These are phyloP conservation scores for Calonectria naviculata DNA, from an alignment of 2,329 filamentous ascomycete species.

Conservation along the genomic window DNA sequence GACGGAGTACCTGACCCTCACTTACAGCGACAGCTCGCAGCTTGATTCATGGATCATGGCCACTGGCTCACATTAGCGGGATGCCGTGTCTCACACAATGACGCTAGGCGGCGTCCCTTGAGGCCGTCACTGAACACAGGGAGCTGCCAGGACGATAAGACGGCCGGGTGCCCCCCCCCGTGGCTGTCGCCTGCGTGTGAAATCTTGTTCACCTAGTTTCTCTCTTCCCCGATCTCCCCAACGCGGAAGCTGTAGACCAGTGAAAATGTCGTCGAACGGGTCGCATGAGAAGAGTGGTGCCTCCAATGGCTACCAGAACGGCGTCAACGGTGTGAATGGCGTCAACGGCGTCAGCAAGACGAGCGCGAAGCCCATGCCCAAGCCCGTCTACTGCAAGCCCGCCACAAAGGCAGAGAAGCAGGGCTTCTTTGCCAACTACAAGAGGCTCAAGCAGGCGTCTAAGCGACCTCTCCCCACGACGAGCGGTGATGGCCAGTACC, in stretches of 20 bases:
- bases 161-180: slow-evolving; percentile 5
- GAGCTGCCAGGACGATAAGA: slow-evolving; percentile 15
- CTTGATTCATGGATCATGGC: slow-evolving; percentile 10
- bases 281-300: slow-evolving; percentile 37
- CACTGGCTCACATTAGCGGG: slow-evolving; percentile 20
- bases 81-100: slow-evolving; percentile 35
- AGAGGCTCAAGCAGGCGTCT: slow-evolving; percentile 57
- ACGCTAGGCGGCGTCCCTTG: slow-evolving; percentile 16
- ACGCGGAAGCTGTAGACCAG: slow-evolving; percentile 14
- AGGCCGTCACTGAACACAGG: slow-evolving; percentile 2
- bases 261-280: slow-evolving; percentile 37
- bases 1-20: not conserved
- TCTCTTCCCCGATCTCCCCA: not conserved
- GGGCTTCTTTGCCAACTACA: slow-evolving; percentile 40
- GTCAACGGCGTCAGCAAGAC: slow-evolving; percentile 15
- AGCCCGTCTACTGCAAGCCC: slow-evolving; percentile 2
- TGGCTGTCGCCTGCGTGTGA: not conserved
- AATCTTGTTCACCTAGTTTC: not conserved
- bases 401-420: slow-evolving; percentile 33
- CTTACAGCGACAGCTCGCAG: not conserved
- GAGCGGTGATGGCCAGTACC: slow-evolving; percentile 71
- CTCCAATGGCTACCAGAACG: slow-evolving; percentile 32
- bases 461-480: slow-evolving; percentile 72
- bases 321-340: slow-evolving; percentile 22
- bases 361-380: slow-evolving; percentile 8